Conservation (phyloP, 2,329 filamentous ascomycete species). For the Talaromyces sp. region DNA sequence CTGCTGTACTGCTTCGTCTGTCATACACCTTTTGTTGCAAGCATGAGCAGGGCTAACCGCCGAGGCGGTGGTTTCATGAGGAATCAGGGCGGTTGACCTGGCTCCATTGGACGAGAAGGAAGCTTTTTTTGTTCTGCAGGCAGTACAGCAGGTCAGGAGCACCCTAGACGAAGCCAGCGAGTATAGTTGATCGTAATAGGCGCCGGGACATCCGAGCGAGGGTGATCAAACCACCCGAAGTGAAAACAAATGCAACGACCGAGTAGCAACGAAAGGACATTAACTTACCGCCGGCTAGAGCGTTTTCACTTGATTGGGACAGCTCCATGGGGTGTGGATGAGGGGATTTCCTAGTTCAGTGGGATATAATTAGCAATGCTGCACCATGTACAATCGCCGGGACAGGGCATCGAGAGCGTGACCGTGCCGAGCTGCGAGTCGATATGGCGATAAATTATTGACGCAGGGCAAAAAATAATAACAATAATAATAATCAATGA, state of each 20-base stretch:
- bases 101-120: not conserved
- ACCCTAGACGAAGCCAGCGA: not conserved
- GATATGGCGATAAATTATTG: not conserved
- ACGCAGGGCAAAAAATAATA: not conserved
- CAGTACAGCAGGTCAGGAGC: slow-evolving; percentile 8
- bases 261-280: not conserved
- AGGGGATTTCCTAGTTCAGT: not conserved
- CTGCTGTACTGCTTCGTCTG: not conserved
- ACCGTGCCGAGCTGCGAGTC: not conserved
- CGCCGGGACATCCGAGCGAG: not conserved
- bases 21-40: not conserved
- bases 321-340: slow-evolving; percentile 2
- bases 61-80: not conserved
- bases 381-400: not conserved
- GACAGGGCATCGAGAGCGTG: not conserved
- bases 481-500: not conserved
- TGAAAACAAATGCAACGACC: not conserved
- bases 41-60: slow-evolving; percentile 1
- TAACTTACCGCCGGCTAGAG: not conserved
- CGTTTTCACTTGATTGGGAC: slow-evolving; percentile 8
- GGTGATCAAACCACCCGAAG: not conserved
- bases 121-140: not conserved
- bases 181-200: not conserved
- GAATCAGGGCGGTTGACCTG: not conserved
- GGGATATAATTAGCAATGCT: slow-evolving; percentile 5